phyloP scores from a whole-genome alignment of 129 eudicot genomes.

The Tagetes erecta region DNA sequence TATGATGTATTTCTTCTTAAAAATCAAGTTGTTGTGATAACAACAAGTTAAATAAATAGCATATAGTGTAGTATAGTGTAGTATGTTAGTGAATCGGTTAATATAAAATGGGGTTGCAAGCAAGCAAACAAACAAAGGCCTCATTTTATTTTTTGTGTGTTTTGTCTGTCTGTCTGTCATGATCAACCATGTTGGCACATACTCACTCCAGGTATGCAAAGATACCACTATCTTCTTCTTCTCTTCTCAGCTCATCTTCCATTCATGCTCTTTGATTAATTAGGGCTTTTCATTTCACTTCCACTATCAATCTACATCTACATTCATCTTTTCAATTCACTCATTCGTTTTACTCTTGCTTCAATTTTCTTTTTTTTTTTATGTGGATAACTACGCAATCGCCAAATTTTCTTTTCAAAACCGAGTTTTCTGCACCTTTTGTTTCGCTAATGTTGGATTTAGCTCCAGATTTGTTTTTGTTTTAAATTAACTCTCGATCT shows the following conservation, averaged over 20 bases:
- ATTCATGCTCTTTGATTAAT: no score
- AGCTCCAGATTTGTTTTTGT: no score
- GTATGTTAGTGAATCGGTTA: no score
- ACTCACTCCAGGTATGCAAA: slow-evolving; percentile 43
- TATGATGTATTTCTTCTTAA: no score
- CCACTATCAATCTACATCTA: slow-evolving; percentile 2
- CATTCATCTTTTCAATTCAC: slow-evolving; percentile 17
- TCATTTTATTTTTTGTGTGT: slow-evolving; percentile 12
- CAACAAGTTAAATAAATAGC: no score
- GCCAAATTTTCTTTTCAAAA: neutral
- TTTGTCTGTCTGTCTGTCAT: slow-evolving; percentile 26
- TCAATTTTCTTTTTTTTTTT: neutral
- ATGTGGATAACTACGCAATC: neutral
- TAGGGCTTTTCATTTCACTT: slow-evolving; percentile 26
- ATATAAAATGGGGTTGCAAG: no score
- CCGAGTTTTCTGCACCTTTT: no score
- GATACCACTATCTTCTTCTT: slow-evolving; percentile 19
- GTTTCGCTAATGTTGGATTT: no score
- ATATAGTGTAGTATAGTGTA: no score
- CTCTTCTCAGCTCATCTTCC: no score
- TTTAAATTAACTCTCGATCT: slow-evolving; percentile 7
- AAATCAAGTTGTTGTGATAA: no score
- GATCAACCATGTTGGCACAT: slow-evolving; percentile 39
- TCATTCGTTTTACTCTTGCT: slow-evolving; percentile 12
- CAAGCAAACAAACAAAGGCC: slow-evolving; percentile 38